phyloP scores from a whole-genome alignment of 805 yeast species.

The Candida dajiaensis region DNA sequence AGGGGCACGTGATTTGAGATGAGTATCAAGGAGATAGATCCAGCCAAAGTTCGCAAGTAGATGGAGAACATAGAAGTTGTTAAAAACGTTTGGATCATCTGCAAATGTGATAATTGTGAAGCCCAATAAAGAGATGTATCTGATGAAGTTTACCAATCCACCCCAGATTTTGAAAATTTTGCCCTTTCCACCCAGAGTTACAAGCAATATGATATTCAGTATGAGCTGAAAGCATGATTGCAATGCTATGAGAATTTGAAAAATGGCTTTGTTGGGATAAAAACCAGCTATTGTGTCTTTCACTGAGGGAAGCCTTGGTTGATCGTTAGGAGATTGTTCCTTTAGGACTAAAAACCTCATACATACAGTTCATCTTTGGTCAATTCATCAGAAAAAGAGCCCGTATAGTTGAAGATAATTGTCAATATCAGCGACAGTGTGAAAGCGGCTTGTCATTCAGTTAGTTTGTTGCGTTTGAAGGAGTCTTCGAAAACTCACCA shows the following conservation, averaged over 20 bases:
- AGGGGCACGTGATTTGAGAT: not conserved
- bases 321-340: not conserved
- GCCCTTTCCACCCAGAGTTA: not conserved
- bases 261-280: conserved; percentile 14
- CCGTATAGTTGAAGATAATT: conserved; percentile 8
- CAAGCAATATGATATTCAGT: not conserved
- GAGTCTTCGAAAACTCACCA: conserved; percentile 1
- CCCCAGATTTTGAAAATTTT: not conserved
- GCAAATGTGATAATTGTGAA: conserved; percentile 9
- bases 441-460: conserved; percentile 8
- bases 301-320: conserved; percentile 12
- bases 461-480: not conserved
- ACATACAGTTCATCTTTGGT: conserved; percentile 15
- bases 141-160: not conserved
- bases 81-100: conserved; percentile 7
- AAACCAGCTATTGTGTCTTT: conserved; percentile 9
- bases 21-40: conserved; percentile 6
- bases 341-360: not conserved
- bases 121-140: conserved; percentile 5
- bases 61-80: conserved; percentile 9
- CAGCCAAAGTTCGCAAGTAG: conserved; percentile 3
- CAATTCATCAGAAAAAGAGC: conserved; percentile 8
- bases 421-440: conserved; percentile 4
- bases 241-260: conserved; percentile 11
- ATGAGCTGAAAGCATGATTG: conserved; percentile 7